These are phyloP conservation scores for Crithidia fasciculata DNA, from an alignment of 208 protist species.

Conservation along the genomic window DNA sequence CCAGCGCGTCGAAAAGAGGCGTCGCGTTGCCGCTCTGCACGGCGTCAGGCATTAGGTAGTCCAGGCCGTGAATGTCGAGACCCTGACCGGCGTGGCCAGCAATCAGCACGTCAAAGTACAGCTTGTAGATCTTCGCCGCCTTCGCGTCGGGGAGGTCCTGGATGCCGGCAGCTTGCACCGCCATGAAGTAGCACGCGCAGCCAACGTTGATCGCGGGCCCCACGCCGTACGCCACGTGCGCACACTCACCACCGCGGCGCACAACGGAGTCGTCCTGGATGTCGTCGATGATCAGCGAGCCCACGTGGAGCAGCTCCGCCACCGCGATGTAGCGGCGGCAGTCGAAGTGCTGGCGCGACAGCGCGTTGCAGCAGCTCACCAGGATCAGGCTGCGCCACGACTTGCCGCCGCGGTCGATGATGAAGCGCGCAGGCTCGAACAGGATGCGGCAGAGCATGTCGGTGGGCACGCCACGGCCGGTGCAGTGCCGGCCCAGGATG, in stretches of 20 bases:
- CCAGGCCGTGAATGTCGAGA: conserved; percentile 66
- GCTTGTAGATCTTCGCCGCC: conserved; percentile 48
- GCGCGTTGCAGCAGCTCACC: conserved; percentile 53
- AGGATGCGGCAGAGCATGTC: conserved; percentile 52
- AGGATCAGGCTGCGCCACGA: conserved; percentile 71
- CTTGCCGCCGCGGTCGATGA: conserved; percentile 73
- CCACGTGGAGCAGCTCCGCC: conserved; percentile 69
- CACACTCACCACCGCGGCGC: conserved; percentile 56
- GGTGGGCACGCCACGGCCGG: conserved; percentile 13
- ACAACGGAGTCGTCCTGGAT: conserved; percentile 74
- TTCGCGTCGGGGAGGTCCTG: conserved; percentile 46
- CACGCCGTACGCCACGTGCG: conserved; percentile 61
- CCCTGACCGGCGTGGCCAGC: conserved; percentile 71
- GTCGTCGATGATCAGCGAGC: conserved; percentile 82
- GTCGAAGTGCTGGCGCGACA: conserved; percentile 62
- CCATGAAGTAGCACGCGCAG: conserved; percentile 76
- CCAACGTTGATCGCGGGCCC: conserved; percentile 71
- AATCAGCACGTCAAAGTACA: conserved; percentile 67
- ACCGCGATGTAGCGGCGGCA: conserved; percentile 58
- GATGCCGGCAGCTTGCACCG: conserved; percentile 41
- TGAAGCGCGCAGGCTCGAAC: conserved; percentile 55
- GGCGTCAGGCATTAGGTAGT: conserved; percentile 54
- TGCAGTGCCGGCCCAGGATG: conserved; percentile 45
- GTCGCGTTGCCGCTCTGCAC: conserved; percentile 46
- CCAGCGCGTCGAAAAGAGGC: conserved; percentile 45